phyloP scores from a whole-genome alignment of 2,329 filamentous ascomycete species.

The Pyrenophora teres region DNA sequence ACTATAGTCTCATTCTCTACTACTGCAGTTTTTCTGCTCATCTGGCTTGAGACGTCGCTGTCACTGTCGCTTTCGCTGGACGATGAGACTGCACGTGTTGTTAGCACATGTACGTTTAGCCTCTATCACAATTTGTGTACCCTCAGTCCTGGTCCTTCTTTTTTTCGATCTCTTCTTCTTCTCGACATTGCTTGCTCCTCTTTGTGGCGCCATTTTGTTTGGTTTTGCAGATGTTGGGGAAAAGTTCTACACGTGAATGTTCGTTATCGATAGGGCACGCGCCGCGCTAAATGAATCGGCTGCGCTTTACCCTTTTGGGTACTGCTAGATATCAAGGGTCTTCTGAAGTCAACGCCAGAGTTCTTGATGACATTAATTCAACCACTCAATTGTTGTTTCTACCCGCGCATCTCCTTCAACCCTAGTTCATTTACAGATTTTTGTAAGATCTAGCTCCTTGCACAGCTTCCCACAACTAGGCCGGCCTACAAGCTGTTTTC shows the following conservation, averaged over 20 bases:
- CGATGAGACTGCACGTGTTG: constrained; percentile 30
- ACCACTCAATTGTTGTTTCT: too few relatives aligned
- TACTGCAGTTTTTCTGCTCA: constrained; percentile 11
- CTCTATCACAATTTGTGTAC: constrained; percentile 7
- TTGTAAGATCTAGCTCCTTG: too few relatives aligned
- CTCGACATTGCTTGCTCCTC: constrained; percentile 17
- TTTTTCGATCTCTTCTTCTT: constrained; percentile 39
- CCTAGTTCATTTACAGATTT: too few relatives aligned
- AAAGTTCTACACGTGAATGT: constrained; percentile 30
- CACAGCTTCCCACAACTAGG: not conserved
- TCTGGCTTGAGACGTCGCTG: constrained; percentile 31
- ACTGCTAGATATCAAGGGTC: not conserved
- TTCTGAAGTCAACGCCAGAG: too few relatives aligned
- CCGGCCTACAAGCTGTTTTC: constrained; percentile 23
- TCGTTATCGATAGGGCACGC: constrained; percentile 25
- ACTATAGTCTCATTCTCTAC: constrained; percentile 4
- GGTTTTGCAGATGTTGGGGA: constrained; percentile 8
- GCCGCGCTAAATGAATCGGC: constrained; percentile 10
- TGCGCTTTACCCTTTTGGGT: not conserved
- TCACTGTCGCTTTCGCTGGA: constrained; percentile 41
- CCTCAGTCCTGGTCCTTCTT: constrained; percentile 38
- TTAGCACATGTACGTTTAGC: constrained; percentile 10
- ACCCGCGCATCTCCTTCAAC: too few relatives aligned
- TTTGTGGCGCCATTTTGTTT: constrained; percentile 32
- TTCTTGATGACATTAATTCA: too few relatives aligned